These are phyloP conservation scores for Aeschynomene evenia DNA, from an alignment of 306 rosid genomes.

Conservation along the genomic window DNA sequence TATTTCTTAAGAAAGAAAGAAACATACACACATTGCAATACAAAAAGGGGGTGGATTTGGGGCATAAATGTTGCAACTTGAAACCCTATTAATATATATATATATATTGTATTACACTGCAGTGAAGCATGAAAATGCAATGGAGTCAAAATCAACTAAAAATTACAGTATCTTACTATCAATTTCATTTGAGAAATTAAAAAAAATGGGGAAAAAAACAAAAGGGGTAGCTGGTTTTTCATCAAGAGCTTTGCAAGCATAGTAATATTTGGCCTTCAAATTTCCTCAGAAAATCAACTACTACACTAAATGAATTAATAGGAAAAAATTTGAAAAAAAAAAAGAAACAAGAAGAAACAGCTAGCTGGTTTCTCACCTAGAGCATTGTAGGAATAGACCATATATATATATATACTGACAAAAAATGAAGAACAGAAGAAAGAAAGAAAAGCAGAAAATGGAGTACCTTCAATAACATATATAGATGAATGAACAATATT, in stretches of 20 bases:
- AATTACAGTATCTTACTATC: not conserved
- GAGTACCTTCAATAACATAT: slow-evolving; percentile 25
- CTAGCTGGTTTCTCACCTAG: not conserved
- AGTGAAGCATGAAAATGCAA: slow-evolving; percentile 22
- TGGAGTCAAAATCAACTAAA: slow-evolving; percentile 1
- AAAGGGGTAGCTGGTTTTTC: not conserved
- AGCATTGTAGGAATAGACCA: not conserved
- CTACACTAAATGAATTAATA: too few species aligned
- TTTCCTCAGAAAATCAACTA: too few species aligned
- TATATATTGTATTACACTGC: not conserved
- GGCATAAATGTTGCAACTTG: not conserved
- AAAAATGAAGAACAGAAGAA: not conserved
- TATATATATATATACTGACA: too few species aligned
- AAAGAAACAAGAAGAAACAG: too few species aligned
- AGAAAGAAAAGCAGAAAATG: slow-evolving; percentile 27
- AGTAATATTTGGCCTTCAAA: not conserved
- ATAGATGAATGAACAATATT: too few species aligned
- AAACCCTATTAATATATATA: too few species aligned
- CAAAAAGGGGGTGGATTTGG: not conserved
- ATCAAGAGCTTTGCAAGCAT: not conserved
- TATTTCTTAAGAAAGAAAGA: too few species aligned
- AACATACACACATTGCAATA: not conserved
- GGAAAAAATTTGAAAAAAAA: too few species aligned
- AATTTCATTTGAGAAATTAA: too few species aligned
- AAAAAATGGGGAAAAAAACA: too few species aligned